Percentiles rank a stretch among this genome's conserved stretches.
phyloP scores from a whole-genome alignment of 164 flowering plant genomes.

The Magnolia officinalis region DNA sequence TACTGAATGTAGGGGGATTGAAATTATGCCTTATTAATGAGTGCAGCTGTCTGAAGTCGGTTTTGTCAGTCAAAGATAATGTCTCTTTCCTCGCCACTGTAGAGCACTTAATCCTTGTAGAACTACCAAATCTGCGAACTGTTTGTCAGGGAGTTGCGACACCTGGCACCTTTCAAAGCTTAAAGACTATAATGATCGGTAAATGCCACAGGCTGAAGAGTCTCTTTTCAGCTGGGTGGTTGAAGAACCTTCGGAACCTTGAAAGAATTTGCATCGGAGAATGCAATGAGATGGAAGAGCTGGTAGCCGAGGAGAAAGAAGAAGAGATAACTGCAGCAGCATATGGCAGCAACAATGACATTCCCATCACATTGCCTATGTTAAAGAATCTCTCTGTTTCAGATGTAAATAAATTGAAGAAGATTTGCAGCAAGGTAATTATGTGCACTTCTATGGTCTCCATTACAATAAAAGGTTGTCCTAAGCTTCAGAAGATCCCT shows the following conservation, averaged over 20 bases:
- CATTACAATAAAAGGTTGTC: neutral
- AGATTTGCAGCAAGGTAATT: neutral
- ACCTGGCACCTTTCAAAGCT: neutral
- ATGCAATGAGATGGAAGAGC: neutral
- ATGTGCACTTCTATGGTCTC: neutral
- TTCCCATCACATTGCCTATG: neutral
- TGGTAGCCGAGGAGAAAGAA: neutral
- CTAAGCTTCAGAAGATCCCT: neutral
- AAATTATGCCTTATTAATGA: too few relatives aligned
- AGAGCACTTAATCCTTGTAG: too few relatives aligned
- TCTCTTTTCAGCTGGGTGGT: neutral
- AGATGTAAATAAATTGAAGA: neutral
- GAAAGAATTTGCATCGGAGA: accelerated
- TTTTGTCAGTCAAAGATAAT: too few relatives aligned
- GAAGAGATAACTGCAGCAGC: neutral
- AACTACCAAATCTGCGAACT: too few relatives aligned
- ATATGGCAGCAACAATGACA: neutral
- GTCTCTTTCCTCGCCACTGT: too few relatives aligned
- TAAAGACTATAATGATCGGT: neutral
- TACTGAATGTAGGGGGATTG: too few relatives aligned
- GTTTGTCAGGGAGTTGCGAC: neutral
- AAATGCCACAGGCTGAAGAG: neutral
- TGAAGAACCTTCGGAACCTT: neutral
- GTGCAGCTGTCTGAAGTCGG: neutral
- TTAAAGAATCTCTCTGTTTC: neutral